A percentile compares a stretch with the other conserved stretches of the same genome.
Evolutionary conservation across 345 rosid genomes (phyloP).

Genomic region (Arabis hirsuta): DNA sequence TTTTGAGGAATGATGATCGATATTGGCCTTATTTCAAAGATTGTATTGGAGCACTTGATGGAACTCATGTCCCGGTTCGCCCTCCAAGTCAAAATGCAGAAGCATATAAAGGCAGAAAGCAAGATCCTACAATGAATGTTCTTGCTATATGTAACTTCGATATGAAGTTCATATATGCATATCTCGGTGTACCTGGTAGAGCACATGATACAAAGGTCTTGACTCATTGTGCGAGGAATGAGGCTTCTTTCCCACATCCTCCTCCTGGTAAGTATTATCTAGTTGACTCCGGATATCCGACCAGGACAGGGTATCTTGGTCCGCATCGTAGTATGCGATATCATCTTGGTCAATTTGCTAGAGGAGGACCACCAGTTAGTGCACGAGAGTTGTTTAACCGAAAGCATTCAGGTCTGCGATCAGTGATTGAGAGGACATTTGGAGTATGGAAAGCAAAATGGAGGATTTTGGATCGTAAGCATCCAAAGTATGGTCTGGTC

Average conservation of each 20-base stretch:
- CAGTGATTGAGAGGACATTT: neutral
- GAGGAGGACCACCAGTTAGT: neutral
- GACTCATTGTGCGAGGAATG: neutral
- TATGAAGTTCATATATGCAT: too few relatives aligned
- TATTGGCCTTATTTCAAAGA: too few relatives aligned
- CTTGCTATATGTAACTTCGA: too few relatives aligned
- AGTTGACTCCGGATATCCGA: neutral
- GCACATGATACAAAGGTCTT: neutral
- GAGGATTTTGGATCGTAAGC: neutral
- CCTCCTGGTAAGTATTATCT: too few relatives aligned
- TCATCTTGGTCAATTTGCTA: neutral
- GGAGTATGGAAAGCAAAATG: conserved; percentile 1
- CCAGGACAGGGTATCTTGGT: neutral
- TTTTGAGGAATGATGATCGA: neutral
- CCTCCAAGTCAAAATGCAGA: neutral
- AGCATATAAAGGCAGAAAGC: neutral
- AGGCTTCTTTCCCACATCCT: neutral
- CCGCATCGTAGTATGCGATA: neutral
- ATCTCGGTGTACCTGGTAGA: neutral
- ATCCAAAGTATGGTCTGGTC: neutral
- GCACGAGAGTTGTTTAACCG: neutral
- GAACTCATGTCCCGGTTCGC: neutral
- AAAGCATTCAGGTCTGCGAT: neutral
- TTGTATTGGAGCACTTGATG: neutral
- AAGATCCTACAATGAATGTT: too few relatives aligned